Evolutionary conservation across 208 protist species (phyloP), one percentile per base, ranked within the genome.

Genomic region (Wallacemonas rigidus): DNA sequence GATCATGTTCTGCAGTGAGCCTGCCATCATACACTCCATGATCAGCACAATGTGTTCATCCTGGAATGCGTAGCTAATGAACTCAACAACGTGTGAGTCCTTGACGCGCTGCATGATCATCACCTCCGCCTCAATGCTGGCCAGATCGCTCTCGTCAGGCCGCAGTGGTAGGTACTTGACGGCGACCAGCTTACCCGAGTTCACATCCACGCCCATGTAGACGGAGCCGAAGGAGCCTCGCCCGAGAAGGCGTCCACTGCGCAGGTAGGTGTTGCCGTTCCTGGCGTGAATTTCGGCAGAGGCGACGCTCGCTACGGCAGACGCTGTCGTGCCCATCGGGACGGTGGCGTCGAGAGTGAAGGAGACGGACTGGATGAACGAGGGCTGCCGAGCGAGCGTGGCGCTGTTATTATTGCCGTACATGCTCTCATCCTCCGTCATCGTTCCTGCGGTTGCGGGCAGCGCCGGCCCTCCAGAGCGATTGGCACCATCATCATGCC

Each of bases 21-120:
- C 92, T 12, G 88, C 92, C 74, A 93, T 79, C 89, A 97, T 92
- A 75, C 90, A 97, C 71, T 97, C 92, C 92, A 97, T 95, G n/a
- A 94, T 73, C 45, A 97, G 82, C 48, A 97, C 80, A 54, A 97
- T 89, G 38, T 71, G 75, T 69, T 89, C 82, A 17, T 71, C 79
- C 43, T 80, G 74, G 53, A 97, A 89, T 55, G 88, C 87, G 76
- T 93, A 96, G 17, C 86, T 87, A 55, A 94, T 89, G 61, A 95
- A 92, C 76, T 93, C 83, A 55, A 97, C 93, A 0, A 97, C 86
- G 76, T 97, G 87, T 2, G 70, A 74, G 72, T 94, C 90, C 76
- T 91, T 94, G 35, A 97, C 85, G 26, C 80, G 81, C 76, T 91
- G 85, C 78, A 97, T 85, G 35, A 92, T 91, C 12, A 85, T 71